Percentiles rank a stretch among this genome's conserved stretches.
phyloP scores from a whole-genome alignment of 2,329 filamentous ascomycete species.

The Epichloe baconii region DNA sequence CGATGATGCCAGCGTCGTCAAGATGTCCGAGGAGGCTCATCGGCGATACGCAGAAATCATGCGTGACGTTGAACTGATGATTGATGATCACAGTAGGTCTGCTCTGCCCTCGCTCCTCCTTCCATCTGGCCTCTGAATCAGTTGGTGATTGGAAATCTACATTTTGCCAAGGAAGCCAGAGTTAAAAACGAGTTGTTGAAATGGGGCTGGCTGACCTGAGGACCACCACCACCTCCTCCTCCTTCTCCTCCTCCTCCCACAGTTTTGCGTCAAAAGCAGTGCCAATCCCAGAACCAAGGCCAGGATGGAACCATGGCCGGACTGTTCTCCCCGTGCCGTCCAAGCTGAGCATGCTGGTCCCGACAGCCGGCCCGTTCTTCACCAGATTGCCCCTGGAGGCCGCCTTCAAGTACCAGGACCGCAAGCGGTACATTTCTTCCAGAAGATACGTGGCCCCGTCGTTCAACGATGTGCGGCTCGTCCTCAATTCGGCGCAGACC shows the following conservation, averaged over 20 bases:
- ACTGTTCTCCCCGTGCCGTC: conserved; percentile 44
- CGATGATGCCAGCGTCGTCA: conserved; percentile 48
- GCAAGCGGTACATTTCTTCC: conserved; percentile 73
- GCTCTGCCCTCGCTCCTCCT: neutral
- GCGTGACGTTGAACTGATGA: conserved; percentile 80
- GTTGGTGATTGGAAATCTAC: too few relatives aligned
- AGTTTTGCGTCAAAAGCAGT: conserved; percentile 56
- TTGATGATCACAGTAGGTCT: conserved; percentile 72
- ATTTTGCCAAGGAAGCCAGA: too few relatives aligned
- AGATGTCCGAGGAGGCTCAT: conserved; percentile 70
- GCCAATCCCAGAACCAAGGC: conserved; percentile 2
- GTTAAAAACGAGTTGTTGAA: too few relatives aligned
- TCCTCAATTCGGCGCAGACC: conserved; percentile 88
- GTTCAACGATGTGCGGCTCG: conserved; percentile 90
- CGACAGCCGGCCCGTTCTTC: conserved; percentile 86
- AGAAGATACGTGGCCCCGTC: conserved; percentile 88
- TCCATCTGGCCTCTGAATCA: too few relatives aligned
- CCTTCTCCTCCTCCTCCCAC: too few relatives aligned
- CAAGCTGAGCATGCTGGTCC: conserved; percentile 85
- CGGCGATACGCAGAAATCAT: conserved; percentile 90
- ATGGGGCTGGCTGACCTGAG: neutral
- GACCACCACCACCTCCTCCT: too few relatives aligned
- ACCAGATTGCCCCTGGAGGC: conserved; percentile 76
- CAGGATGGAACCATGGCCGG: neutral
- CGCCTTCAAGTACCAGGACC: conserved; percentile 84